phyloP scores from a whole-genome alignment of 129 eudicot species.

The Centella asiatica region DNA sequence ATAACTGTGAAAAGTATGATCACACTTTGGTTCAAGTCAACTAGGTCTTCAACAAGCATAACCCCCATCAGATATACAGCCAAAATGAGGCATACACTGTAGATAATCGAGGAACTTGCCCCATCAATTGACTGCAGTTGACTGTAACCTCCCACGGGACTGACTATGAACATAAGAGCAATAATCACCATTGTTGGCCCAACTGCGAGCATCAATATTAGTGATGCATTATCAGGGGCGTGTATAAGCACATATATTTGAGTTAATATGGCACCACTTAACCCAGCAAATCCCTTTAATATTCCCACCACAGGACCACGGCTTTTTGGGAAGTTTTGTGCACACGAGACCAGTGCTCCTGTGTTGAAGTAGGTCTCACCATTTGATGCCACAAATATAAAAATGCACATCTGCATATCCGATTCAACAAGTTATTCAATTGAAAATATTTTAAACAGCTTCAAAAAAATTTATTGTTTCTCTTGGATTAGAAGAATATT shows the following conservation, averaged over 20 bases:
- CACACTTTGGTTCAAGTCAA: conserved; percentile 15
- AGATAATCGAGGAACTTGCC: conserved; percentile 17
- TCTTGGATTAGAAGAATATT: not conserved
- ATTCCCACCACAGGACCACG: conserved; percentile 13
- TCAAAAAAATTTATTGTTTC: not conserved
- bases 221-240: conserved; percentile 7
- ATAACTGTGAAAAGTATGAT: conserved; percentile 12
- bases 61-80: conserved; percentile 28
- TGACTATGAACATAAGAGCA: conserved; percentile 12
- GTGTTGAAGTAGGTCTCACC: conserved; percentile 14
- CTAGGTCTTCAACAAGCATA: conserved; percentile 21
- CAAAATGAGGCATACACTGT: conserved; percentile 18
- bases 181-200: conserved; percentile 13
- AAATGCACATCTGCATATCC: conserved; percentile 4
- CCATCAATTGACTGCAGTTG: conserved; percentile 20
- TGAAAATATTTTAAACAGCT: not conserved
- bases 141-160: conserved; percentile 23
- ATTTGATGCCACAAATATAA: conserved; percentile 9
- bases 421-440: not conserved
- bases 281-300: conserved; percentile 16
- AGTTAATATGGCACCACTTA: conserved; percentile 13
- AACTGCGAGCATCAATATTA: conserved; percentile 14
- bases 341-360: conserved; percentile 16
- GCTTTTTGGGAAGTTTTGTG: conserved; percentile 13
- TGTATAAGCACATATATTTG: conserved; percentile 6